Evolutionary conservation across 1,139 yeast genomes (phyloP), one percentile per base, ranked within the genome.

Genomic region (Magnusiomyces paraingens): DNA sequence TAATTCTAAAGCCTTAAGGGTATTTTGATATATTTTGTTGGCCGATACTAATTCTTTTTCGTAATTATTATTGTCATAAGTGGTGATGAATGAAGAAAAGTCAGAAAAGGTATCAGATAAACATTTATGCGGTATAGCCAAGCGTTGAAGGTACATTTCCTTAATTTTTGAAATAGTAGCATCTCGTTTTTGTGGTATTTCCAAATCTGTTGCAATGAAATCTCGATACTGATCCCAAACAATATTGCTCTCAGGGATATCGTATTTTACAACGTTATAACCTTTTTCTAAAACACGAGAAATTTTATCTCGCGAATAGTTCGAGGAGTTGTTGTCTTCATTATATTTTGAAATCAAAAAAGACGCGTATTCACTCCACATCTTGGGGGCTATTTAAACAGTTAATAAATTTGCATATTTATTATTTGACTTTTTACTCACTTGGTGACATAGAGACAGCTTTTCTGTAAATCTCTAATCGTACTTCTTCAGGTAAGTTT

Each of bases 61-160:
- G 61, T 81, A 82, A 22, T 20, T 35, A 1, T 60, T 58, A 42
- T 63, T 61, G 26, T 56, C 61, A 18, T 56, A 53, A 14, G 52
- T 2, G 1, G 82, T 71, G 1, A 80, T 70, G 53, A 79, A 77
- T 0, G 71, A 53, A 0, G 84, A 80, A 49, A 70, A 73, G 8
- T 69, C 70, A 15, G 71, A 64, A 58, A 73, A 79, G 0, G 82
- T 75, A 0, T 73, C 72, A 1, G 73, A 74, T 3, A 81, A 55
- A 4, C 65, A 59, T 1, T 60, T 58, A 61, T 79, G 84, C 0
- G 84, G 83, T 42, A 66, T 62, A 10, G 66, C 58, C 2, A 81
- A 65, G 32, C 81, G 63, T 42, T 70, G 64, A 36, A 69, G 57
- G 56, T 74, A 73, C 18, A 74, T 55, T 3, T 64, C 63, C 49